phyloP scores from a whole-genome alignment of 257 asterid genomes.

The Leptodermis oblonga region DNA sequence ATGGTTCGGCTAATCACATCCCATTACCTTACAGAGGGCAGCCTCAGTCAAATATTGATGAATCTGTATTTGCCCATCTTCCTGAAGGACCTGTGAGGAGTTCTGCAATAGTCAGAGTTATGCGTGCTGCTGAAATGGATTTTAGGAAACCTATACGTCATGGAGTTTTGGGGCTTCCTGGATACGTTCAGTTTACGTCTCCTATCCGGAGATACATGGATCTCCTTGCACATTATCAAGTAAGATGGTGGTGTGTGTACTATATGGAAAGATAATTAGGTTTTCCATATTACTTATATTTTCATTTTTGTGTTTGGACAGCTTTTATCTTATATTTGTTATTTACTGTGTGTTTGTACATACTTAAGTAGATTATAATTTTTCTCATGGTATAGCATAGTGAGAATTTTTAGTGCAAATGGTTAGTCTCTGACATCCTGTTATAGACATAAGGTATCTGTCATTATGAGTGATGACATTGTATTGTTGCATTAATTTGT shows the following conservation, averaged over 20 bases:
- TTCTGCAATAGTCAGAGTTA: slow-evolving; percentile 65
- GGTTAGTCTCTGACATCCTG: background rate
- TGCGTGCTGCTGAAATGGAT: slow-evolving; percentile 98
- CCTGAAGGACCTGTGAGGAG: slow-evolving; percentile 97
- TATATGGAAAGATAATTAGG: background rate
- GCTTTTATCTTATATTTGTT: background rate
- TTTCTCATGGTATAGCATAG: background rate
- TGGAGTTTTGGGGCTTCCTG: slow-evolving; percentile 91
- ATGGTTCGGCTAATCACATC: slow-evolving; percentile 66
- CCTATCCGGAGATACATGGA: slow-evolving; percentile 97
- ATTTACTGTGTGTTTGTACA: background rate
- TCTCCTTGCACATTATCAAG: slow-evolving; percentile 95
- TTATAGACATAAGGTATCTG: background rate
- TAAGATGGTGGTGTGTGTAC: slow-evolving; percentile 16
- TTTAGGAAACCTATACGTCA: slow-evolving; percentile 92
- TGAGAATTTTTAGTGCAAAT: background rate
- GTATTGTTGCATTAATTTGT: slow-evolving; percentile 12
- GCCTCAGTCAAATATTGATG: slow-evolving; percentile 84
- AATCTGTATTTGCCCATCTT: slow-evolving; percentile 77
- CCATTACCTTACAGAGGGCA: slow-evolving; percentile 92
- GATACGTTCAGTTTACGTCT: slow-evolving; percentile 97
- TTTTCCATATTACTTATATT: background rate
- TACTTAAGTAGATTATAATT: background rate
- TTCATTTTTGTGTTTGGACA: background rate
- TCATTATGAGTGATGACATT: background rate